A percentile compares a stretch with the other conserved stretches of the same genome.
phyloP scores from a whole-genome alignment of 2,329 filamentous ascomycete species.

The Ceratocystis colombiana region DNA sequence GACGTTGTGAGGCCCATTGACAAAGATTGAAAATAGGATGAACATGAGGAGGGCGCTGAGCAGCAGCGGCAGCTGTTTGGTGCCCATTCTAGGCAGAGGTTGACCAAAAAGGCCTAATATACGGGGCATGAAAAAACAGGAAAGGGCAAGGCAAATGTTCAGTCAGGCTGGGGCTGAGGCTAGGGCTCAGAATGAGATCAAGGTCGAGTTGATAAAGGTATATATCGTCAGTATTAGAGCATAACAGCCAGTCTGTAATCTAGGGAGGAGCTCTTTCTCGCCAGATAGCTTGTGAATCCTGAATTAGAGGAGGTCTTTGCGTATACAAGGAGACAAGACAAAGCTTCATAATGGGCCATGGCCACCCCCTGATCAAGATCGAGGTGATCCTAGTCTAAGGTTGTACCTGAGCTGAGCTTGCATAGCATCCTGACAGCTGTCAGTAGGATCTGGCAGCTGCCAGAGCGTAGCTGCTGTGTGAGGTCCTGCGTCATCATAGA shows the following conservation, averaged over 20 bases:
- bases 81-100: slow-evolving; percentile 41
- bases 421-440: background rate
- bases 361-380: slow-evolving; percentile 10
- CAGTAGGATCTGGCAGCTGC: background rate
- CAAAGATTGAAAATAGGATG: slow-evolving; percentile 44
- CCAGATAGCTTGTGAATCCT: background rate
- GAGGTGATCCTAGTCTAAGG: background rate
- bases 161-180: background rate
- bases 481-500: background rate
- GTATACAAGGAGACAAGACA: background rate
- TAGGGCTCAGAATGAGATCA: too few relatives aligned
- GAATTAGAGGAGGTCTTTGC: background rate
- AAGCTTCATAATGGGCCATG: background rate
- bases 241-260: too few relatives aligned
- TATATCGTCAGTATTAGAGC: too few relatives aligned
- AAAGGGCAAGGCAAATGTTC: background rate
- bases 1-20: slow-evolving; percentile 31
- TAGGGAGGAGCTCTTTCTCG: background rate
- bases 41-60: slow-evolving; percentile 44
- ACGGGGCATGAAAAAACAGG: slow-evolving; percentile 36
- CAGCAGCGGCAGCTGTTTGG: slow-evolving; percentile 45
- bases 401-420: background rate
- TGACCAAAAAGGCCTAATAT: slow-evolving; percentile 37
- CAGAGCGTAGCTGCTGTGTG: background rate
- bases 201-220: too few relatives aligned